Percentiles rank a stretch among this genome's conserved stretches.
These are phyloP conservation scores for Crotalaria pallida DNA, from an alignment of 306 rosid species.

Conservation along the genomic window DNA sequence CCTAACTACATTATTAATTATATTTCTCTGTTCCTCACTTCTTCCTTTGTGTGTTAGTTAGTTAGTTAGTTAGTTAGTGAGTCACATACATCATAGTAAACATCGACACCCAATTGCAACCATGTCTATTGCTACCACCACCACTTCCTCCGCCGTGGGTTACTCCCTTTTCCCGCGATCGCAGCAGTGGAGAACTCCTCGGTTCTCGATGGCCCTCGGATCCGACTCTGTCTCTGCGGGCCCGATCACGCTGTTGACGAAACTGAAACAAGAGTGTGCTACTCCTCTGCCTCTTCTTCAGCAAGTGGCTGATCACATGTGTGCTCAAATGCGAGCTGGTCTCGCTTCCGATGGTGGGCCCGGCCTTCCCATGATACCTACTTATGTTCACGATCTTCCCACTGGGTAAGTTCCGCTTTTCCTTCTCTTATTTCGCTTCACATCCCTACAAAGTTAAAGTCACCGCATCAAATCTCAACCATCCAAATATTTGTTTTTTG, in stretches of 20 bases:
- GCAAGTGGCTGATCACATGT: conserved; percentile 65
- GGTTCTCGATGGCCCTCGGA: conserved; percentile 50
- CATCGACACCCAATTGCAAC: neutral
- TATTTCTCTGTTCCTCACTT: neutral
- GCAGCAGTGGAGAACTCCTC: conserved; percentile 22
- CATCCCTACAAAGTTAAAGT: neutral
- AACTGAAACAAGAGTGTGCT: conserved; percentile 54
- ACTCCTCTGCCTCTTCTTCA: conserved; percentile 72
- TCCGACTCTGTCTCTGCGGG: conserved; percentile 40
- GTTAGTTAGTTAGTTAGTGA: too few relatives aligned
- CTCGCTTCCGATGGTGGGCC: conserved; percentile 50
- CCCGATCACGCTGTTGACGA: conserved; percentile 36
- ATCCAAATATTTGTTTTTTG: too few relatives aligned
- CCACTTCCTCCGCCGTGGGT: conserved; percentile 38
- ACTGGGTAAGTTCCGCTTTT: conserved; percentile 48
- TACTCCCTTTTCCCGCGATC: conserved; percentile 42
- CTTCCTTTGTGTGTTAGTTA: neutral
- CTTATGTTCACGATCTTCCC: conserved; percentile 72
- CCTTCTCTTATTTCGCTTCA: neutral
- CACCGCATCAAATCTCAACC: too few relatives aligned
- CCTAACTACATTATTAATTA: neutral
- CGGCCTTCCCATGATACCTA: conserved; percentile 85
- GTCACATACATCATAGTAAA: neutral
- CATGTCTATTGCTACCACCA: conserved; percentile 43
- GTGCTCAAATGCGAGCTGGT: conserved; percentile 68